These are phyloP conservation scores for Hypoxylon fuscum DNA, from an alignment of 495 filamentous ascomycete species.

Conservation along the genomic window DNA sequence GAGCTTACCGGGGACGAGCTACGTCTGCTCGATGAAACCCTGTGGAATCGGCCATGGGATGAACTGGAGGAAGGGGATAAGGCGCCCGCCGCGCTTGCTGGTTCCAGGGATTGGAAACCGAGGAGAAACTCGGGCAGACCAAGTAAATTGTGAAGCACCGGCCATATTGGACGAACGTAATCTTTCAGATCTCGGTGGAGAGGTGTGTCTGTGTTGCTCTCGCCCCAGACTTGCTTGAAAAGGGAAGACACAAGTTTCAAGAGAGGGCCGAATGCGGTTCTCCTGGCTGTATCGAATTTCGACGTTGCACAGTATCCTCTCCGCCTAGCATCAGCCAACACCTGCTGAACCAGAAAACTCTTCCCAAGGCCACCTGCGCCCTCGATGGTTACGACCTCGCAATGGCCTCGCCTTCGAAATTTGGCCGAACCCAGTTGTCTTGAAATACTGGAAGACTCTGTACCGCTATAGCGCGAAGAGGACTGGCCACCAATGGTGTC, in stretches of 20 bases:
- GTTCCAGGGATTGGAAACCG: conserved; percentile 49
- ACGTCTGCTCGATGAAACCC: conserved; percentile 45
- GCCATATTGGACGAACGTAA: conserved; percentile 80
- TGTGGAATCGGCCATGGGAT: conserved; percentile 27
- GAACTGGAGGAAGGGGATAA: conserved; percentile 33
- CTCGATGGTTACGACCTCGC: conserved; percentile 80
- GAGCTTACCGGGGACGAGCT: conserved; percentile 55
- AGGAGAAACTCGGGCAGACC: conserved; percentile 81
- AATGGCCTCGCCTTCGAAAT: conserved; percentile 70
- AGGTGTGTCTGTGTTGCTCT: conserved; percentile 82
- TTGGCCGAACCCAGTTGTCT: conserved; percentile 62
- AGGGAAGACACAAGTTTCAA: conserved; percentile 81
- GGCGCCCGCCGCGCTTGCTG: conserved; percentile 4
- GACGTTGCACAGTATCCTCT: conserved; percentile 83
- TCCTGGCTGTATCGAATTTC: conserved; percentile 84
- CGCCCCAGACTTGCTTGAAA: conserved; percentile 90
- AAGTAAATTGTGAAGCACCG: conserved; percentile 76
- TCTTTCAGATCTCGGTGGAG: conserved; percentile 80
- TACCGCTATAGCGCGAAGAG: conserved; percentile 41
- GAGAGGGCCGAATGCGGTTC: conserved; percentile 84
- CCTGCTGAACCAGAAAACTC: conserved; percentile 79
- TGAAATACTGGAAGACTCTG: conserved; percentile 52
- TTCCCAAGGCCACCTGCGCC: conserved; percentile 85
- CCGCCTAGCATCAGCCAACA: conserved; percentile 76
- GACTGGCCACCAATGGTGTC: conserved; percentile 45